Conservation (phyloP, 176 grass and related monocot genomes). For the Elymus sibiricus region DNA sequence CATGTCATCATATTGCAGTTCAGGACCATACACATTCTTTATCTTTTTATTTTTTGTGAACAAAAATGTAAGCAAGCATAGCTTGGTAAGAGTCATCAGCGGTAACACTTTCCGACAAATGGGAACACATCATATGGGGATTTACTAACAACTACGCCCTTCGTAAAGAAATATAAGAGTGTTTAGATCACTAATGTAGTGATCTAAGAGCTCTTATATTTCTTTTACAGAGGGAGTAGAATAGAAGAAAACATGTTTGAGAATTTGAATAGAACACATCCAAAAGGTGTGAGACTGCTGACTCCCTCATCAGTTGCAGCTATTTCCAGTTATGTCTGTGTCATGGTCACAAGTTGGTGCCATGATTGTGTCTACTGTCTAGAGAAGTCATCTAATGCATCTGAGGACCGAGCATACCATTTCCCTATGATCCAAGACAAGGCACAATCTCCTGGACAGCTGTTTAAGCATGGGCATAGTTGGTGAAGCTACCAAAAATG, state of each 20-base stretch:
- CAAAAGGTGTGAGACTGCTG: slow-evolving; percentile 2
- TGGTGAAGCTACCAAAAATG: slow-evolving; percentile 26
- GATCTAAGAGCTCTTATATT: too few relatives aligned
- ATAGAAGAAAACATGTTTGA: neutral
- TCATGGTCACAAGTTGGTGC: slow-evolving; percentile 3
- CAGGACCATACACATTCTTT: neutral
- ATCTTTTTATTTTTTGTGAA: neutral
- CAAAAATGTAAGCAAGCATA: neutral
- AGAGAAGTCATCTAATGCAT: slow-evolving; percentile 20
- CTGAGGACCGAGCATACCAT: slow-evolving; percentile 1
- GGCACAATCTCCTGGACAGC: neutral
- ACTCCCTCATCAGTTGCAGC: neutral
- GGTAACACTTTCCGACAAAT: neutral
- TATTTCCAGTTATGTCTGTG: slow-evolving; percentile 2
- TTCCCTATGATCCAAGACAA: slow-evolving; percentile 27
- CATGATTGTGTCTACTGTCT: slow-evolving; percentile 23
- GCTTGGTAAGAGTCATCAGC: neutral
- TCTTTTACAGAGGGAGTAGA: neutral
- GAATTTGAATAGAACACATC: slow-evolving; percentile 7
- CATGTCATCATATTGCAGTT: neutral
- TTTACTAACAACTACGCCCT: neutral
- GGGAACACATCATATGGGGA: neutral
- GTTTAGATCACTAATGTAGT: too few relatives aligned
- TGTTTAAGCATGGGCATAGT: slow-evolving; percentile 8
- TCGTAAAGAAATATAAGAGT: too few relatives aligned